phyloP scores from a whole-genome alignment of 768 basidiomycete species.

The Mycena amicta region DNA sequence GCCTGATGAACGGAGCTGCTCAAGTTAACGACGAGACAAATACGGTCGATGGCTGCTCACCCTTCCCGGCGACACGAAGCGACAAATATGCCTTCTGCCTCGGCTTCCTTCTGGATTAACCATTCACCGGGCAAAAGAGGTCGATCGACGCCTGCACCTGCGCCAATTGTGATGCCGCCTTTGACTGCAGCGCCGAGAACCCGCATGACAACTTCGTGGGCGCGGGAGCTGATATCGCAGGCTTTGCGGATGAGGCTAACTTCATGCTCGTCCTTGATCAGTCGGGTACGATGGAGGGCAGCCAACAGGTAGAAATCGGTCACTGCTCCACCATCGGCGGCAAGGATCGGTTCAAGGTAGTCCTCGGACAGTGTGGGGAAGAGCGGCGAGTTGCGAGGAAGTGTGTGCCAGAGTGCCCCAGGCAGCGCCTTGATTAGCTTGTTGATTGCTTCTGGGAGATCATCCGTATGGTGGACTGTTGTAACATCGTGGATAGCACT shows the following conservation, averaged over 20 bases:
- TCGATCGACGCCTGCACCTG: conserved; percentile 46
- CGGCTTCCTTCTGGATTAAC: conserved; percentile 89
- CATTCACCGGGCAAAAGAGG: conserved; percentile 77
- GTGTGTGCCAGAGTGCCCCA: conserved; percentile 64
- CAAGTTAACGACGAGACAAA: conserved; percentile 4
- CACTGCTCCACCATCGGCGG: conserved; percentile 37
- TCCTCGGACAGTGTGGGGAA: conserved; percentile 54
- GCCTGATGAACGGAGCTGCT: conserved; percentile 81
- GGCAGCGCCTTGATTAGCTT: conserved; percentile 51
- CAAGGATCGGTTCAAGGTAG: conserved; percentile 41
- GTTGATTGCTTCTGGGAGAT: conserved; percentile 49
- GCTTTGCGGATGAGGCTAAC: conserved; percentile 77
- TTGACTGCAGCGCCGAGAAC: conserved; percentile 78
- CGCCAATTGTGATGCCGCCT: conserved; percentile 49
- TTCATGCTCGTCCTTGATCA: conserved; percentile 78
- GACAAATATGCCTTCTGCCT: conserved; percentile 93
- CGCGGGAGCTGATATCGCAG: conserved; percentile 83
- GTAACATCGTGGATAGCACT: conserved; percentile 60
- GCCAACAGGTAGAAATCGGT: conserved; percentile 68
- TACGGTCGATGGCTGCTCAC: conserved; percentile 45
- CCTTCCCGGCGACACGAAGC: conserved; percentile 88
- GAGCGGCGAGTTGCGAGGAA: conserved; percentile 53
- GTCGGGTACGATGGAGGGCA: conserved; percentile 79
- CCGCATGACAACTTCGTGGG: conserved; percentile 92
- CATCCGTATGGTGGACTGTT: conserved; percentile 50